Base-by-base conservation (phyloP, 2,329 filamentous ascomycete species). In the Trichophyton simii region DNA sequence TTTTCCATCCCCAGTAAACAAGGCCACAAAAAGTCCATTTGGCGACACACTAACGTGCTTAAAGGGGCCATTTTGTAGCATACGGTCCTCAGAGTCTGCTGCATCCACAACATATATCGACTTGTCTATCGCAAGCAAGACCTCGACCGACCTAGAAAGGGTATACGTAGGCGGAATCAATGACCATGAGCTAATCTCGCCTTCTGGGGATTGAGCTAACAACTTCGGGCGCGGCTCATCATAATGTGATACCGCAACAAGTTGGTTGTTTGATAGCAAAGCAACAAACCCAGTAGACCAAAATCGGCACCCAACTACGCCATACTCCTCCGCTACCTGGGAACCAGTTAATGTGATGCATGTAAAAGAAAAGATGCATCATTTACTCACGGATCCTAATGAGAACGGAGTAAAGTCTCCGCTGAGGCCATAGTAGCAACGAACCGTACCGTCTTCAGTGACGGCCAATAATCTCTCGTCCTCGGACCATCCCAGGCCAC, bases 391-490 rank as follows among this genome's bases (percentile, higher is more conserved):
- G 73, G 95, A 87, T 60, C 92, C 94, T 0, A 99, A 79, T 0
- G 89, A 91, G 73, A 97, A 99, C 62, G 95, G 91, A 15, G 87
- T 89, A 71, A 99, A 99, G 71, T 97, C 92, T 64, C 88, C 89
- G 72, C 96, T 88, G n/a, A 99, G 78, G 69, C 94, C 89, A 72
- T 91, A 85, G 71, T 91, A 96, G 73, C 90, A 94, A 63, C 91
- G 83, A 50, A 97, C 92, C 0, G 86, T 92, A 25, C 94, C 94
- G 70, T 99, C 92, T 60, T 88, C 83, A 8, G 91, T 89, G 59
- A 97, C 85, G 0, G 96, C 87, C 3, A 99, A 78, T 55, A 99
- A 81, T 71, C 88, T 87, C 79, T 99, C 94, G 66, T 96, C 90
- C 69, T 96, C 92, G 20, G 91, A 96, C 94, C 94, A 99, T 38